phyloP scores from a whole-genome alignment of 2,329 filamentous ascomycete species.

The Monosporascus sp. region DNA sequence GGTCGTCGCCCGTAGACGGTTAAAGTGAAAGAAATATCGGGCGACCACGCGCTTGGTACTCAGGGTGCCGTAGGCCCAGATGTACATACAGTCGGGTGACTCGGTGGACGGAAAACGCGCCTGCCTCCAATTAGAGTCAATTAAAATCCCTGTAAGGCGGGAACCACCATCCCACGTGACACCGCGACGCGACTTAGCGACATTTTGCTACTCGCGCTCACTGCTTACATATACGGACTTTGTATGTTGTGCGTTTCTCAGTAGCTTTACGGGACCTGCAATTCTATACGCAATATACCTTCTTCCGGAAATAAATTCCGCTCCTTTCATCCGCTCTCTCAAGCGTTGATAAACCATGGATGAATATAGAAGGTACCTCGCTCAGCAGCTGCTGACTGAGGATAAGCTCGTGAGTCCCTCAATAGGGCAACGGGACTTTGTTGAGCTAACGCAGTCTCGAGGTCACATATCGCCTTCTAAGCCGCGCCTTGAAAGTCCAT shows the following conservation, averaged over 20 bases:
- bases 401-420: constrained; percentile 48
- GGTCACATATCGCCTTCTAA: constrained; percentile 84
- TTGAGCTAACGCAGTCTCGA: constrained; percentile 32
- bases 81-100: too few species aligned
- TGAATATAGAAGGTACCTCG: constrained; percentile 68
- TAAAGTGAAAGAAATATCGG: too few species aligned
- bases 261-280: too few species aligned
- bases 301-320: neutral
- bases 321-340: neutral
- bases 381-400: constrained; percentile 71
- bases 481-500: constrained; percentile 77
- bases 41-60: too few species aligned
- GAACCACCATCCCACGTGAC: constrained; percentile 28
- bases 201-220: too few species aligned
- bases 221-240: too few species aligned
- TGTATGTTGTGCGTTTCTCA: too few species aligned
- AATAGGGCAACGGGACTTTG: neutral
- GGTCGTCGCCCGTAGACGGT: too few species aligned
- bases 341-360: constrained; percentile 36
- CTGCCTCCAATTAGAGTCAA: neutral
- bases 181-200: constrained; percentile 3
- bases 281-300: constrained; percentile 1
- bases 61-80: too few species aligned
- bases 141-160: neutral
- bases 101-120: neutral